A percentile compares a stretch with the other conserved stretches of the same genome.
phyloP scores from a whole-genome alignment of 345 rosid species.

The Theobroma cacao region DNA sequence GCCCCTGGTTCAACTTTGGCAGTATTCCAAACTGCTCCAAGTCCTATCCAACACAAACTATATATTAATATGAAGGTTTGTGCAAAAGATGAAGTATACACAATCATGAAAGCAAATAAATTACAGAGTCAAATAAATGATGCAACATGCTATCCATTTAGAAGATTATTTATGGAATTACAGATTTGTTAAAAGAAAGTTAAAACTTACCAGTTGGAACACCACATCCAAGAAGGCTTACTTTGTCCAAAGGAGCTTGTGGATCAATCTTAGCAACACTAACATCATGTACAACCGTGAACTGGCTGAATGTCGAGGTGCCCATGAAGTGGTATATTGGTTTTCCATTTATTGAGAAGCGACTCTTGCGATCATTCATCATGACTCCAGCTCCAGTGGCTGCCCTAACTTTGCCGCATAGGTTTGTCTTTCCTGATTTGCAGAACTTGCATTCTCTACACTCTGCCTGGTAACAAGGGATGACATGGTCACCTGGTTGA shows the following conservation, averaged over 20 bases:
- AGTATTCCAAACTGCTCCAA: conserved; percentile 99
- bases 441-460: conserved; percentile 97
- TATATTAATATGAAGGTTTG: neutral
- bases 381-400: conserved; percentile 97
- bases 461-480: conserved; percentile 99
- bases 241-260: conserved; percentile 91
- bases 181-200: neutral
- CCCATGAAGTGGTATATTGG: conserved; percentile 98
- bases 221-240: conserved; percentile 99
- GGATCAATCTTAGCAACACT: conserved; percentile 97
- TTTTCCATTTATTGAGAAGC: conserved; percentile 86
- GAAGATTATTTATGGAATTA: neutral
- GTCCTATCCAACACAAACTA: conserved; percentile 41
- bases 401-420: conserved; percentile 85
- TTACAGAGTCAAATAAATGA: neutral
- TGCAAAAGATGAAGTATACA: neutral
- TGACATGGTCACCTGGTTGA: conserved; percentile 92
- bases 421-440: conserved; percentile 96
- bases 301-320: conserved; percentile 96
- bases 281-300: conserved; percentile 95
- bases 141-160: neutral
- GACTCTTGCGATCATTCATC: conserved; percentile 86
- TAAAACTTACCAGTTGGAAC: conserved; percentile 80
- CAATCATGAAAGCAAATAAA: neutral
- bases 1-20: conserved; percentile 98